Evolutionary conservation across 148 eudicot species (phyloP).

Genomic region (Agrostemma githago): DNA sequence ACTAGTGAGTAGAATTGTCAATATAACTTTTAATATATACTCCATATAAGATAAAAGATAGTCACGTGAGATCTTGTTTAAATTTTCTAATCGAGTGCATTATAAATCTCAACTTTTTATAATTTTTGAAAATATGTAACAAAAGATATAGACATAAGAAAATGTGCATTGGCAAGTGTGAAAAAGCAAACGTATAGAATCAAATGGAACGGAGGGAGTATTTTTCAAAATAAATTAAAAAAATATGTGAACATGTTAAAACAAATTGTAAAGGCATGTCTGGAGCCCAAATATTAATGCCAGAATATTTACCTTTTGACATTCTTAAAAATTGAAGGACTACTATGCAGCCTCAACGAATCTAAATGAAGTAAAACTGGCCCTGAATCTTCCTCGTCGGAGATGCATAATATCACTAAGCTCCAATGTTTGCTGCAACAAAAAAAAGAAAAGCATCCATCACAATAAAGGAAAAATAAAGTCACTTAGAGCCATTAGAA

Average conservation of each 20-base stretch:
- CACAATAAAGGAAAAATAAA: background rate
- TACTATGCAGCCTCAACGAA: slow-evolving; percentile 70
- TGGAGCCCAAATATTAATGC: background rate
- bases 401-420: slow-evolving; percentile 78
- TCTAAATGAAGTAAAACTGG: slow-evolving; percentile 82
- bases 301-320: slow-evolving; percentile 47
- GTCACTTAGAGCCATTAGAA: background rate
- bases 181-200: no score
- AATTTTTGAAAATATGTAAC: no score
- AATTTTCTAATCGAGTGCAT: no score
- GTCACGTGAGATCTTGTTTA: no score
- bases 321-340: slow-evolving; percentile 44
- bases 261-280: background rate
- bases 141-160: no score
- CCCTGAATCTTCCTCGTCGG: slow-evolving; percentile 63
- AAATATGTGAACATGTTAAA: background rate
- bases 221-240: background rate
- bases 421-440: slow-evolving; percentile 85
- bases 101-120: no score
- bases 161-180: no score
- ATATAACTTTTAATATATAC: no score
- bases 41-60: no score
- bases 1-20: no score
- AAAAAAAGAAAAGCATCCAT: slow-evolving; percentile 3
- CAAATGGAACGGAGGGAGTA: no score